Conservation (phyloP, 1,284 basidiomycete genomes). For the Tylopilus sp. region DNA sequence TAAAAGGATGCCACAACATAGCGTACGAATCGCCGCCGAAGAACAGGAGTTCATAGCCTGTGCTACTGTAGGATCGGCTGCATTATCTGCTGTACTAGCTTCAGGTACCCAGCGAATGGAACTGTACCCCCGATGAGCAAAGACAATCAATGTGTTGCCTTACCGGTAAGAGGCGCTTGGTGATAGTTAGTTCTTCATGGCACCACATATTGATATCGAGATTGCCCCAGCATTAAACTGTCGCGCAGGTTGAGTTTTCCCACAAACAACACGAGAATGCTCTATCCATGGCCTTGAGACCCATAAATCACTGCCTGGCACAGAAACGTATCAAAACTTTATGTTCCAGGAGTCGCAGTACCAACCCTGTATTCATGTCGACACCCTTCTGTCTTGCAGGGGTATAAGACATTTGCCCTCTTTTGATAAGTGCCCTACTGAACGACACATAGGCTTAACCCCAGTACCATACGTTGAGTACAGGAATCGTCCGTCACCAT, state of each 20-base stretch:
- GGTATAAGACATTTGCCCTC: neutral
- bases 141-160: conserved; percentile 15
- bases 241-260: conserved; percentile 14
- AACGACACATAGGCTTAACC: conserved; percentile 1
- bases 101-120: conserved; percentile 21
- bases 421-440: neutral
- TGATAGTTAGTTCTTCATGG: conserved; percentile 16
- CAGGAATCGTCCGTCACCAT: conserved; percentile 3
- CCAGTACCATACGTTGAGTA: conserved; percentile 21
- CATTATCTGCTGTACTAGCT: conserved; percentile 11
- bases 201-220: conserved; percentile 18
- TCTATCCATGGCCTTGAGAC: conserved; percentile 22
- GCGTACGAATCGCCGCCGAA: neutral
- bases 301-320: neutral
- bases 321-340: conserved; percentile 25
- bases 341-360: conserved; percentile 15
- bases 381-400: conserved; percentile 20
- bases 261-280: conserved; percentile 11
- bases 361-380: conserved; percentile 18
- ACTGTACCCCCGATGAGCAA: conserved; percentile 15
- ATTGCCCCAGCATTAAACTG: conserved; percentile 17
- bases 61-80: neutral
- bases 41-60: neutral
- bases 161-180: conserved; percentile 13
- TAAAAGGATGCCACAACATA: neutral